phyloP scores from a whole-genome alignment of 805 yeast species.

The Citeromyces matritensis region DNA sequence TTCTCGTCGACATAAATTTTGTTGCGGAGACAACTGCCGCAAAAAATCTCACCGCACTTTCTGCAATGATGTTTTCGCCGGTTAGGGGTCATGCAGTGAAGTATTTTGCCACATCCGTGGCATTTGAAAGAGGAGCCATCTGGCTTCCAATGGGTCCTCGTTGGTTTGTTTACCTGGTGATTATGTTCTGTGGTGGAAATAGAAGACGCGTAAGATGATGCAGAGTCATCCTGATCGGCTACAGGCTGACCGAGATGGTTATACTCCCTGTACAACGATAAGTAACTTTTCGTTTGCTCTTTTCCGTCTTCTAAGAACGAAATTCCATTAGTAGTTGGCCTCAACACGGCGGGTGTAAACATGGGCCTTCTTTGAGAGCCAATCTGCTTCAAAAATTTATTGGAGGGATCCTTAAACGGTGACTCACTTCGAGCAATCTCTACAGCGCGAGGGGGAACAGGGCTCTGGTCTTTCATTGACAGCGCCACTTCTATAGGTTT shows the following conservation, averaged over 20 bases:
- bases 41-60: slow-evolving; percentile 23
- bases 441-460: no score
- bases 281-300: no score
- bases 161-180: slow-evolving; percentile 17
- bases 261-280: no score
- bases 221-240: slow-evolving; percentile 1
- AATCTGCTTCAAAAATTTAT: slow-evolving; percentile 44
- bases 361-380: slow-evolving; percentile 74
- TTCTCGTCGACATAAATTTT: slow-evolving; percentile 16
- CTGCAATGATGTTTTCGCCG: slow-evolving; percentile 24
- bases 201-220: neutral
- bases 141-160: slow-evolving; percentile 58
- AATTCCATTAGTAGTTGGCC: slow-evolving; percentile 13
- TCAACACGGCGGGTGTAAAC: slow-evolving; percentile 81
- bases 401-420: slow-evolving; percentile 14
- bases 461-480: no score
- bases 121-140: slow-evolving; percentile 56
- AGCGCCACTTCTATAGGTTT: no score
- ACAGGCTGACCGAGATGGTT: no score
- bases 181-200: neutral
- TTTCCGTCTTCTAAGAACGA: no score
- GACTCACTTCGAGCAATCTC: slow-evolving; percentile 1
- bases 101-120: slow-evolving; percentile 47
- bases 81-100: slow-evolving; percentile 65
- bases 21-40: slow-evolving; percentile 19